phyloP scores from a whole-genome alignment of 306 rosid genomes.

The Inga leiocalycina region DNA sequence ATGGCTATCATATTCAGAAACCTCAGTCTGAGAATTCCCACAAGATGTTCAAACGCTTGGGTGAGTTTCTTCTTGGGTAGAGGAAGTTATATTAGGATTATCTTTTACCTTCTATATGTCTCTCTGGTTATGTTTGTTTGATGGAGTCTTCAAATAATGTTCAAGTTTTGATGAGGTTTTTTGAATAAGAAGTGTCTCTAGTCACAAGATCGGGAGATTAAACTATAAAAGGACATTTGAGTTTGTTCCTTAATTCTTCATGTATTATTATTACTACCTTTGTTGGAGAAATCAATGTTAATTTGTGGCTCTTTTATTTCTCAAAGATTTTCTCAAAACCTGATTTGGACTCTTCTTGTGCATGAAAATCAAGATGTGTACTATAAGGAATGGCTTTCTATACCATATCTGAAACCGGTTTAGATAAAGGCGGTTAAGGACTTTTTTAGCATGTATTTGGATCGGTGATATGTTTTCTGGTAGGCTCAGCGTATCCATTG shows the following conservation, averaged over 20 bases:
- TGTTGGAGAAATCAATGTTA: not conserved
- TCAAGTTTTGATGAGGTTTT: not conserved
- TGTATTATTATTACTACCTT: not conserved
- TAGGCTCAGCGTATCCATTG: too few species aligned
- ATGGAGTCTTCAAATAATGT: not conserved
- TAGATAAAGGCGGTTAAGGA: too few species aligned
- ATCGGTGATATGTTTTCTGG: too few species aligned
- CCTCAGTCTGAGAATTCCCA: conserved; percentile 26
- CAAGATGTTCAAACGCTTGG: conserved; percentile 33
- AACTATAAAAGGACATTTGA: not conserved
- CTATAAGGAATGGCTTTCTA: too few species aligned
- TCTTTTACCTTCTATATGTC: not conserved
- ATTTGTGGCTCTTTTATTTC: not conserved
- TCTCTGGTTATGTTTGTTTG: not conserved
- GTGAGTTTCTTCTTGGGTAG: conserved; percentile 25
- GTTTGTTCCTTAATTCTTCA: not conserved
- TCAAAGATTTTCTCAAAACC: not conserved
- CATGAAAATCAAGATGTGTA: not conserved
- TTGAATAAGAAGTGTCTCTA: not conserved
- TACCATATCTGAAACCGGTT: too few species aligned
- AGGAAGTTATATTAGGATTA: not conserved
- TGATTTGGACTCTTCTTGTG: not conserved
- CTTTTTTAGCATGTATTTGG: too few species aligned
- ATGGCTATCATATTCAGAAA: conserved; percentile 34
- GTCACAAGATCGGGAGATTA: not conserved